Conservation (phyloP, 1,284 basidiomycete species). For the Peniophora sp. region DNA sequence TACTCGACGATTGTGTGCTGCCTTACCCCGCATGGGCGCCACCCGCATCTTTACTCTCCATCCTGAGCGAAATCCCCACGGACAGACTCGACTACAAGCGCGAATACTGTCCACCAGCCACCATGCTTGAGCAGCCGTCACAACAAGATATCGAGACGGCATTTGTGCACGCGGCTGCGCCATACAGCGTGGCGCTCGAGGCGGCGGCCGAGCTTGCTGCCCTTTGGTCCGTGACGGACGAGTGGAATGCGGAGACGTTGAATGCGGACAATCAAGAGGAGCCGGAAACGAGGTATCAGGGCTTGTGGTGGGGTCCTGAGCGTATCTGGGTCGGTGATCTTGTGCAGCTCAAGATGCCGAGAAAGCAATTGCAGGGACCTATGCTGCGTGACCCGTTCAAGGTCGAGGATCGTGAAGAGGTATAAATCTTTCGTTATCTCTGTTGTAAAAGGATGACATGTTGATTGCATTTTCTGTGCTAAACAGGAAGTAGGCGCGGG, state of each 20-base stretch:
- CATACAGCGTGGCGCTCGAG: slow-evolving; percentile 62
- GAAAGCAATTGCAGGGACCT: slow-evolving; percentile 58
- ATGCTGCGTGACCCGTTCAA: slow-evolving; percentile 25
- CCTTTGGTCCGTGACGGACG: slow-evolving; percentile 65
- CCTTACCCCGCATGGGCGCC: slow-evolving; percentile 65
- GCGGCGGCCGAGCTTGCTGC: slow-evolving; percentile 50
- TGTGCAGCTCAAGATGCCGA: slow-evolving; percentile 66
- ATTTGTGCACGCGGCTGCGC: slow-evolving; percentile 41
- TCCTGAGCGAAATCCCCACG: slow-evolving; percentile 36
- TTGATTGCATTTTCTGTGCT: too few relatives aligned
- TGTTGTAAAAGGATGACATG: too few relatives aligned
- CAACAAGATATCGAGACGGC: slow-evolving; percentile 3
- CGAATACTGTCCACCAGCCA: too few relatives aligned
- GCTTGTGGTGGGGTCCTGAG: slow-evolving; percentile 84
- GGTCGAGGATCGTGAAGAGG: too few relatives aligned
- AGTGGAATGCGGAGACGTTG: slow-evolving; percentile 30
- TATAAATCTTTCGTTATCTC: too few relatives aligned
- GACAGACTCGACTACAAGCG: slow-evolving; percentile 30
- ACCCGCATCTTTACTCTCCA: slow-evolving; percentile 37
- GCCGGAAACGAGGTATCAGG: slow-evolving; percentile 58
- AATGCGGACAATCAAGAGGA: slow-evolving; percentile 7
- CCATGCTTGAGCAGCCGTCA: too few relatives aligned
- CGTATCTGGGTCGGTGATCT: slow-evolving; percentile 85
- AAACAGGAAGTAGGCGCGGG: slow-evolving; percentile 39
- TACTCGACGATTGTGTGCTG: slow-evolving; percentile 48